A percentile compares a stretch with the other conserved stretches of the same genome.
Evolutionary conservation across 768 basidiomycete genomes (phyloP).

Genomic region (Porpolomopsis calyptriformis): DNA sequence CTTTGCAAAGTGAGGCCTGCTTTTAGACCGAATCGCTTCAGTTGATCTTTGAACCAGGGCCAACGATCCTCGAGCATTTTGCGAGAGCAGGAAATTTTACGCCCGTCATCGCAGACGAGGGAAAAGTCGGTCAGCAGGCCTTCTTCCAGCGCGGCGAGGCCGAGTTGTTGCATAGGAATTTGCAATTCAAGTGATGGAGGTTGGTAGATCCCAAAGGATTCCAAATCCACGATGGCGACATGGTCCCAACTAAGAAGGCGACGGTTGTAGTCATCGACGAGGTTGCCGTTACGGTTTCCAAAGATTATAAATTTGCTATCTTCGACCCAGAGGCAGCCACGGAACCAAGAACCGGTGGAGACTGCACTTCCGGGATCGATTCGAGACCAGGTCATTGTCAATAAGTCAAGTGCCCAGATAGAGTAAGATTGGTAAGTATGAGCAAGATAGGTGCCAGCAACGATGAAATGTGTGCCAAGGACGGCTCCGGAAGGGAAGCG

Average conservation of each 20-base stretch:
- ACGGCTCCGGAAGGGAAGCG: constrained; percentile 94
- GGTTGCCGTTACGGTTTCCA: constrained; percentile 78
- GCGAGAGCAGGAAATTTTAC: constrained; percentile 71
- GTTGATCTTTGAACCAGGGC: constrained; percentile 86
- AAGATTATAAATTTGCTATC: constrained; percentile 83
- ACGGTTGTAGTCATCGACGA: constrained; percentile 88
- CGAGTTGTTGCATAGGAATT: constrained; percentile 71
- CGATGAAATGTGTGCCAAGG: constrained; percentile 81
- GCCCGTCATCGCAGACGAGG: constrained; percentile 83
- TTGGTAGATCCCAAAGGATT: constrained; percentile 93
- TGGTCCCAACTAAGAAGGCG: constrained; percentile 88
- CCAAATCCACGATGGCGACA: constrained; percentile 80
- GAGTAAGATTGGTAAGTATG: constrained; percentile 92
- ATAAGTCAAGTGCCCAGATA: constrained; percentile 89
- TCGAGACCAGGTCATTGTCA: constrained; percentile 73
- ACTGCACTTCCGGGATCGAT: constrained; percentile 84
- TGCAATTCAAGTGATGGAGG: constrained; percentile 61
- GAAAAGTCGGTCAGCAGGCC: constrained; percentile 81
- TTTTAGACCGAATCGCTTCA: constrained; percentile 44
- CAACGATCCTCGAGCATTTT: constrained; percentile 83
- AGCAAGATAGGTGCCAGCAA: constrained; percentile 92
- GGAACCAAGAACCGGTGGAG: constrained; percentile 87
- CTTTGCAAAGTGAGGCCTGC: constrained; percentile 47
- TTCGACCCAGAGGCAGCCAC: constrained; percentile 79
- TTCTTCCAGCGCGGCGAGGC: constrained; percentile 76